Conservation (phyloP, 768 basidiomycete species). For the Lentinula sp. region DNA sequence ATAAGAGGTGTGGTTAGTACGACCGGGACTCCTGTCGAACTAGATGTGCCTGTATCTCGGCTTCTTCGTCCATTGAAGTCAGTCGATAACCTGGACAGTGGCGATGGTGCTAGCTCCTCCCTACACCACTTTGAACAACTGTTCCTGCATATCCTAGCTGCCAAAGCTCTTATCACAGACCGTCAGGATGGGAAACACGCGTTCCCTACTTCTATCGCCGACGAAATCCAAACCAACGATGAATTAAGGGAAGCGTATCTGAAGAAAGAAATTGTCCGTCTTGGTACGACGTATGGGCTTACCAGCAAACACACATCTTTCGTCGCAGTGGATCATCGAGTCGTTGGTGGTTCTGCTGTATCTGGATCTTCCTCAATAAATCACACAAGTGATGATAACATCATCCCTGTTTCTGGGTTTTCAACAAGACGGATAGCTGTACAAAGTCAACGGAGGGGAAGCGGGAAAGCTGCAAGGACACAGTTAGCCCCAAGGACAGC, state of each 20-base stretch:
- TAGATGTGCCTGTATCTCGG: neutral
- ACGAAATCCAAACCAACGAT: neutral
- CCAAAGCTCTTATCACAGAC: constrained; percentile 5
- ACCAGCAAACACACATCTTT: constrained; percentile 6
- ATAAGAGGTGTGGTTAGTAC: neutral
- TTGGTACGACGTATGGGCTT: constrained; percentile 4
- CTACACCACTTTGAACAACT: neutral
- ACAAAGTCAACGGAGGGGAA: neutral
- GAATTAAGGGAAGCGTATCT: neutral
- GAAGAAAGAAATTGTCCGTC: constrained; percentile 3
- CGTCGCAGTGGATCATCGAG: constrained; percentile 1
- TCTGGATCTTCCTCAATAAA: neutral
- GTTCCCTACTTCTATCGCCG: neutral
- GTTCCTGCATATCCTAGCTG: neutral
- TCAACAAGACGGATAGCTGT: neutral
- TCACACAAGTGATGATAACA: neutral
- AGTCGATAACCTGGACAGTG: neutral
- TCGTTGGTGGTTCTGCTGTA: no score
- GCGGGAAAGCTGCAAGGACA: neutral
- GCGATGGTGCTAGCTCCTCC: neutral
- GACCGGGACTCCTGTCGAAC: neutral
- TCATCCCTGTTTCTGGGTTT: neutral
- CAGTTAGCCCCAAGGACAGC: neutral
- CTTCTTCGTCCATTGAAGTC: neutral
- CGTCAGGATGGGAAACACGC: neutral